Conservation (phyloP, 306 rosid species). For the Casuarina cunninghamiana region DNA sequence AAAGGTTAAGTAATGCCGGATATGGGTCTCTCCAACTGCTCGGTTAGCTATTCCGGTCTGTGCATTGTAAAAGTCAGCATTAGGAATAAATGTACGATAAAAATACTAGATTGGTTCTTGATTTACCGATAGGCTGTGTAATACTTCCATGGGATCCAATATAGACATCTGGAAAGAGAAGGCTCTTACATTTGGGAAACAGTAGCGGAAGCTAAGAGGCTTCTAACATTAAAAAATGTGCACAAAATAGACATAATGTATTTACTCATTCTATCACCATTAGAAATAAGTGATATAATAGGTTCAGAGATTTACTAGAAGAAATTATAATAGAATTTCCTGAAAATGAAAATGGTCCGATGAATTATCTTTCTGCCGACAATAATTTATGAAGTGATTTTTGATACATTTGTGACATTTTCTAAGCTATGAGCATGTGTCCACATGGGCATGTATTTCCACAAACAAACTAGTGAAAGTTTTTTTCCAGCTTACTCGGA, state of each 20-base stretch:
- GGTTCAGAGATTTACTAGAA: neutral
- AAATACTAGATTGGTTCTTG: slow-evolving; percentile 22
- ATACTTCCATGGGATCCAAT: slow-evolving; percentile 53
- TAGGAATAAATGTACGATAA: slow-evolving; percentile 26
- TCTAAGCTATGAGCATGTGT: neutral
- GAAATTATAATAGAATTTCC: neutral
- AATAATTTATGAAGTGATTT: neutral
- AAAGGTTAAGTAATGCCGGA: slow-evolving; percentile 37
- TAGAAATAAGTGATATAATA: neutral
- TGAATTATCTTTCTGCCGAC: neutral
- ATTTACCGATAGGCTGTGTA: slow-evolving; percentile 71
- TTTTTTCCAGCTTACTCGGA: neutral
- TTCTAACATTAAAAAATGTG: neutral
- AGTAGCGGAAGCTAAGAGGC: neutral
- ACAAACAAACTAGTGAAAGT: neutral
- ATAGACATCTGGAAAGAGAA: slow-evolving; percentile 47
- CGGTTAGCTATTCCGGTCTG: slow-evolving; percentile 84
- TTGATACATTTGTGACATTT: neutral
- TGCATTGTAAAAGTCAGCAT: slow-evolving; percentile 30
- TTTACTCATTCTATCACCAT: neutral
- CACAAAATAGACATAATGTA: neutral
- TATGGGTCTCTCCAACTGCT: slow-evolving; percentile 90
- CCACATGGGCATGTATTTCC: neutral
- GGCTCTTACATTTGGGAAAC: slow-evolving; percentile 6
- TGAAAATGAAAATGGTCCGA: neutral